Base-by-base conservation (phyloP, 2,329 filamentous ascomycete species). In the Fusarium nurragi region DNA sequence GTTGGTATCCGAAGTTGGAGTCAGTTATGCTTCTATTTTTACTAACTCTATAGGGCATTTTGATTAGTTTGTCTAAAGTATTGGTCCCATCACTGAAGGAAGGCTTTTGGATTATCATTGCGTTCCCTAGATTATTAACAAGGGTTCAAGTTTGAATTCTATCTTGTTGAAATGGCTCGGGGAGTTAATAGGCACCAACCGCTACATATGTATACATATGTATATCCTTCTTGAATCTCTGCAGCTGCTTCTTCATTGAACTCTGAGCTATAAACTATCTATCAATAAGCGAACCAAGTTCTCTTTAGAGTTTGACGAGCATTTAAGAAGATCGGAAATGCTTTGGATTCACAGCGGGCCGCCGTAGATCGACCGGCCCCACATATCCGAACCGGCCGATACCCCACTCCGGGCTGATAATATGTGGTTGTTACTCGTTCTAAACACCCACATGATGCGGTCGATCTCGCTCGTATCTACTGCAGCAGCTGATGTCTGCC, bases 291-390 rank as follows among this genome's bases (percentile, higher is more conserved):
- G 26, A 30, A 30, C 13, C 12, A 11, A 9, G 21, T 21, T 47
- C 39, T 13, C n/a, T 50, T 12, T 11, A 12, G 14, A 6, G 38
- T 9, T 38, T 34, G 16, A 26, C 21, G 8, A 14, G 11, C n/a
- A n/a, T 18, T 19, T 12, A 36, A 32, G 9, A 48, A 34, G 14
- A 39, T 52, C 6, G 14, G 36, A 23, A 25, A 34, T 54, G 28
- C 21, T 48, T 41, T 19, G 18, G 49, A 25, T 43, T 64, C 44
- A 60, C 22, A 49, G 52, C 55, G 61, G 65, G 49, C 53, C 60
- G 55, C 53, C 50, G 54, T 37, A 22, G 51, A 67, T 65, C 65
- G 53, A 8, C 26, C 44, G 54, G 68, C 65, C 64, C 68, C 68
- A 63, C 68, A 40, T 51, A 45, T 25, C 54, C 23, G 41, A 36